Base-by-base conservation (phyloP, 495 filamentous ascomycete genomes). In the Penicillium subrubescens region DNA sequence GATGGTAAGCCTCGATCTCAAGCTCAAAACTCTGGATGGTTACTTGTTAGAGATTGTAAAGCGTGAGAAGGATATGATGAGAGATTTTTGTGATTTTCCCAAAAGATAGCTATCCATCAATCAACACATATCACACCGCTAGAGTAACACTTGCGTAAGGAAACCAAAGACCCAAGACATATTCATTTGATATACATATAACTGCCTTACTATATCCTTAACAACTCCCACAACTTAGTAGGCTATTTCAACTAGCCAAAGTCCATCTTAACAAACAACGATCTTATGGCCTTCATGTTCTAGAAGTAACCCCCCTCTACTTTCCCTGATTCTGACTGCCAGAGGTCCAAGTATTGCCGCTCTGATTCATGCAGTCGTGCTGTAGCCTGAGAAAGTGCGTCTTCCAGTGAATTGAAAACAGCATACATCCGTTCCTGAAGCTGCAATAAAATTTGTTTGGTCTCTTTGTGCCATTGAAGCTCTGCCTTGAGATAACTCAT, bases 391-490 rank as follows among this genome's bases (percentile, higher is more conserved):
- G 50, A 29, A 53, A 53, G 50, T 0, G 50, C 25, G 8, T 53
- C 50, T 33, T 53, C 25, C 1, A 53, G 29, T 6, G 25, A 53
- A 7, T 33, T 33, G 17, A 53, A 53, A 29, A 53, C 1, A 19
- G 11, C 25, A n/a, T 29, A 53, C 12, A 53, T 53, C 50, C 17
- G 11, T 53, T 31, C 25, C 33, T 53, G 25, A 53, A 53, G 50
- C 25, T 33, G 11, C 12, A 53, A n/a, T 29, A 53, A 33, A 33
- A 53, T 53, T 53, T 53, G 25, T 31, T 53, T 53, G 25, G 50
- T 53, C 25, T 53, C 50, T 53, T 53, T 53, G 25, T 53, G 25
- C 50, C 11, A 53, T 53, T 53, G 11, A 53, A 53, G 50, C 50
- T 53, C 50, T 17, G 25, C 50, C 8, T 53, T 53, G 1, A 53